Evolutionary conservation across 495 filamentous ascomycete species (phyloP), one percentile per base, ranked within the genome.

Genomic region (Hypomontagnella monticulosa): DNA sequence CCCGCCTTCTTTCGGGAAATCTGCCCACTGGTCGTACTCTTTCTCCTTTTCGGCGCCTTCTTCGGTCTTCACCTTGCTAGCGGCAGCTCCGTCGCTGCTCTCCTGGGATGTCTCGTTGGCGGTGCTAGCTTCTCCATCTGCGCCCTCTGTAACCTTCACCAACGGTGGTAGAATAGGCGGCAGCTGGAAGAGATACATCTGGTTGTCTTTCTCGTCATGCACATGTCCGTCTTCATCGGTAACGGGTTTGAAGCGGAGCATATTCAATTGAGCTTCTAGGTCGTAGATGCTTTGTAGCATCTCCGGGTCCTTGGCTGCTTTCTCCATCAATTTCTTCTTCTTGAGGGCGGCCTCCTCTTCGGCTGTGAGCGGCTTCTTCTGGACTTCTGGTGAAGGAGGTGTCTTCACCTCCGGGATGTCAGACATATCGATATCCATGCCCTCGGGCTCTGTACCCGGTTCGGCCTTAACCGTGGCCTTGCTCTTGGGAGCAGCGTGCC

Each of bases 131-230:
- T 71, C 55, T 9, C 46, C 56, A n/a, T 58, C 32, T 8, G 67
- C 47, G 12, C 67, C 59, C 1, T 73, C 62, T 5, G 65, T 41
- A 14, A 61, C 67, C 34, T 79, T 78, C 1, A 66, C 58, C 56
- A 89, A 75, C 3, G 83, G 81, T 14, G 87, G 87, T 0, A 89
- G 74, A 12, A 85, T 77, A 10, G 84, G 83, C 15, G 88, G 88
- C 56, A 90, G 80, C 72, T 89, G 88, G 74, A 90, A 88, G 47
- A 89, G 78, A 54, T 87, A 89, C 57, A 88, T 73, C 44, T 82
- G 80, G 19, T 83, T 83, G 27, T 82, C 83, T 18, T 75, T 76
- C 15, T 65, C 72, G 34, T 75, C 51, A 44, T 27, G 40, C 63
- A 66, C 52, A 11, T 43, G 58, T 10, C 56, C 57, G 11, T 56